phyloP scores from a whole-genome alignment of 83 land plant genomes.

The Diphasiastrum complanatum region DNA sequence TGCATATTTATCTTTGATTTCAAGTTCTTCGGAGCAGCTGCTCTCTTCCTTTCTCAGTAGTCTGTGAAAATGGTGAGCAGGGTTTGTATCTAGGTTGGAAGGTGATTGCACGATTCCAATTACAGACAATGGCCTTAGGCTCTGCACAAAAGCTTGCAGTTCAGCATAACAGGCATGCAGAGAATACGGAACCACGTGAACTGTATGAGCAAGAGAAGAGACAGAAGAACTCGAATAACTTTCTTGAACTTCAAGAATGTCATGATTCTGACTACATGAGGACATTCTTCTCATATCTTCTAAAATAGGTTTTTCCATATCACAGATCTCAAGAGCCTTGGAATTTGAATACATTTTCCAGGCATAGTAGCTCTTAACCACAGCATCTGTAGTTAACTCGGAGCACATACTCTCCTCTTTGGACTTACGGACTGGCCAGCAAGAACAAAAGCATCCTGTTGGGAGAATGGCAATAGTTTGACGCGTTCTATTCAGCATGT shows the following conservation, averaged over 20 bases:
- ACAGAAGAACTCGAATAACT: neutral
- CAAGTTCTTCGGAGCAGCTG: no score
- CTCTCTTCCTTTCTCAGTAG: no score
- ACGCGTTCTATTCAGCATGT: conserved; percentile 41
- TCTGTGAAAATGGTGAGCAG: no score
- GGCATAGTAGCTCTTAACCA: neutral
- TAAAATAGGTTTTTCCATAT: no score
- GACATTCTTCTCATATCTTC: no score
- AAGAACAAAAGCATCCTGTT: conserved; percentile 37
- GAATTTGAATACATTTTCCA: neutral
- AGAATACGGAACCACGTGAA: conserved; percentile 50
- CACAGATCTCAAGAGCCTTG: neutral
- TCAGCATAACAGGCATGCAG: conserved; percentile 56
- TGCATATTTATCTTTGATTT: no score
- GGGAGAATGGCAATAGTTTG: conserved; percentile 71
- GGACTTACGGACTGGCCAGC: no score
- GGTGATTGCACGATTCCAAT: conserved; percentile 48
- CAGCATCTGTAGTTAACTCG: conserved; percentile 10
- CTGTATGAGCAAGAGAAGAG: conserved; percentile 11
- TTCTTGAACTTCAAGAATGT: conserved; percentile 1
- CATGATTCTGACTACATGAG: neutral
- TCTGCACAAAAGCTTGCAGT: conserved; percentile 39
- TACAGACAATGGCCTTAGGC: conserved; percentile 38
- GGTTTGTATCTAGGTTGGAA: no score
- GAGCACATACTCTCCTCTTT: conserved; percentile 19